Evolutionary conservation across 768 basidiomycete genomes (phyloP).

Genomic region (Gloeopeniophorella convolvens): DNA sequence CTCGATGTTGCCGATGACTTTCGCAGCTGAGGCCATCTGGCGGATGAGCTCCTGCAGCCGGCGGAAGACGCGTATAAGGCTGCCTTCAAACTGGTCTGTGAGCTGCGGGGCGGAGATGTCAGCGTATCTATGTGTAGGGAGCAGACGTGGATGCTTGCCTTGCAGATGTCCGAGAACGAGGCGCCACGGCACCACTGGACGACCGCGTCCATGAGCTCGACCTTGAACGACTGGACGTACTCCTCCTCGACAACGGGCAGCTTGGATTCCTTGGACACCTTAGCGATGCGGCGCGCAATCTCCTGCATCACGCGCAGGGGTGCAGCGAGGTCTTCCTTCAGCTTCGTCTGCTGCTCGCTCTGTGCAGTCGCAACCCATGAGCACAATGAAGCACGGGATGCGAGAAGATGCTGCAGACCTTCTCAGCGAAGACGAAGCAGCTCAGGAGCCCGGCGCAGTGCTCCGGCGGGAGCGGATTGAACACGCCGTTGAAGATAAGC

Average conservation of each 20-base stretch:
- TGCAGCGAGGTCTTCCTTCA: conserved; percentile 90
- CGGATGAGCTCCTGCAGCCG: conserved; percentile 89
- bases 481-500: conserved; percentile 94
- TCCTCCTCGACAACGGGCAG: conserved; percentile 85
- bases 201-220: conserved; percentile 97
- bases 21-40: conserved; percentile 93
- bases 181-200: conserved; percentile 98
- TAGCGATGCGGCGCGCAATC: conserved; percentile 91
- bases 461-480: conserved; percentile 85
- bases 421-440: conserved; percentile 97
- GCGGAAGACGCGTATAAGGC: conserved; percentile 92
- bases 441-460: conserved; percentile 92
- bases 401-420: conserved; percentile 45
- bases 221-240: conserved; percentile 95
- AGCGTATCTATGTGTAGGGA: no score
- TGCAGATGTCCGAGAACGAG: conserved; percentile 93
- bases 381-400: background rate
- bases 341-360: conserved; percentile 80
- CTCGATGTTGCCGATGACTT: conserved; percentile 94
- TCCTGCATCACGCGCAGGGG: conserved; percentile 96
- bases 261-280: conserved; percentile 91
- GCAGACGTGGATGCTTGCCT: conserved; percentile 58
- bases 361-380: conserved; percentile 25
- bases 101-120: conserved; percentile 42
- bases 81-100: conserved; percentile 96